These are phyloP conservation scores for Backusella tuberculispora DNA, from an alignment of 192 early-diverging fungal species.

Conservation along the genomic window DNA sequence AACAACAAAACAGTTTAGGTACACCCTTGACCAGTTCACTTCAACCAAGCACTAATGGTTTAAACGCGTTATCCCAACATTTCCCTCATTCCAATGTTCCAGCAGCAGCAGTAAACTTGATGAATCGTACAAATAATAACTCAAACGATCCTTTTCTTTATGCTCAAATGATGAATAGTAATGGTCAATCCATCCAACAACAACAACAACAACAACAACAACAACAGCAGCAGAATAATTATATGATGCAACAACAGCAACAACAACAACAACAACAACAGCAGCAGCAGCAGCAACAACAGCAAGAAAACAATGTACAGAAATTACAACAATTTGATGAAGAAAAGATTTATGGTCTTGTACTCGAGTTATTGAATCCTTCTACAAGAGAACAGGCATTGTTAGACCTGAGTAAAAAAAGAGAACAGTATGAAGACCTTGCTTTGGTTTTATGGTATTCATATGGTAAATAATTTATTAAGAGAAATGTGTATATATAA, in stretches of 20 bases:
- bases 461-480: conserved; percentile 63
- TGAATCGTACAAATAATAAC: not conserved
- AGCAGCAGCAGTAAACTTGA: conserved; percentile 25
- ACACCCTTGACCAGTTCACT: conserved; percentile 33
- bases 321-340: conserved; percentile 57
- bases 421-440: conserved; percentile 94
- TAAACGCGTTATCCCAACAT: conserved; percentile 36
- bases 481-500: not conserved
- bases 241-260: conserved; percentile 24
- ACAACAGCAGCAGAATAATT: conserved; percentile 28
- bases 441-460: conserved; percentile 98
- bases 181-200: conserved; percentile 23
- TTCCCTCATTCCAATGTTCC: conserved; percentile 33
- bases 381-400: conserved; percentile 86
- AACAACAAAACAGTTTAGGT: conserved; percentile 36
- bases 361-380: conserved; percentile 84
- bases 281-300: no score
- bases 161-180: conserved; percentile 23
- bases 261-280: not conserved
- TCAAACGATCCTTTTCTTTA: conserved; percentile 22
- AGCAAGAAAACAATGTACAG: conserved; percentile 28
- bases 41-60: conserved; percentile 26
- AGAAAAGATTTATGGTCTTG: conserved; percentile 86
- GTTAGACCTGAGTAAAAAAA: conserved; percentile 89
- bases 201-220: conserved; percentile 42